These are phyloP conservation scores for Marasmius fiardii DNA, from an alignment of 1,284 basidiomycete species.

Conservation along the genomic window DNA sequence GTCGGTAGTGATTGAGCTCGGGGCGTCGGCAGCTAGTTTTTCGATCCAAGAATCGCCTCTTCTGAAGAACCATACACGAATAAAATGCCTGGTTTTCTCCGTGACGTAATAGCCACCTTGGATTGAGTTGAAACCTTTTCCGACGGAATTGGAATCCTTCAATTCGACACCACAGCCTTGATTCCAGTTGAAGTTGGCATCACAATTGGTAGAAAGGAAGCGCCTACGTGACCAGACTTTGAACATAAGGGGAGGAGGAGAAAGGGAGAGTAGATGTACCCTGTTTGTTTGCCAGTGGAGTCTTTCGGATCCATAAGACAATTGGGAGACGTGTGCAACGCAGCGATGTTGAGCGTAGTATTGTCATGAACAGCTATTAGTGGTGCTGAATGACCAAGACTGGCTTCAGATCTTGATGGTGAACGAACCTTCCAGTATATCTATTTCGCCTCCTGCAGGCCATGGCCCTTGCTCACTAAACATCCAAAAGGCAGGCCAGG, in stretches of 20 bases:
- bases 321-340: conserved; percentile 48
- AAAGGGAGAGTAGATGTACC: no score
- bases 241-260: no score
- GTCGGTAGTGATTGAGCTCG: conserved; percentile 28
- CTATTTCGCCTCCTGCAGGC: conserved; percentile 49
- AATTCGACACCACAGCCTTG: conserved; percentile 61
- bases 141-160: conserved; percentile 41
- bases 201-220: conserved; percentile 46
- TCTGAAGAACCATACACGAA: conserved; percentile 57
- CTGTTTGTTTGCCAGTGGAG: no score
- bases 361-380: conserved; percentile 44
- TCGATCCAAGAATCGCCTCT: conserved; percentile 31
- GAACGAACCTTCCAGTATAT: conserved; percentile 46
- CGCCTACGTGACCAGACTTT: no score
- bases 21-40: conserved; percentile 26
- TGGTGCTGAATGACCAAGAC: background rate
- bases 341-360: conserved; percentile 41
- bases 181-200: conserved; percentile 48
- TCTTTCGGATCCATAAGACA: conserved; percentile 42
- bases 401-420: background rate
- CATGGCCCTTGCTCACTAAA: conserved; percentile 46
- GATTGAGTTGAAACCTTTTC: conserved; percentile 43
- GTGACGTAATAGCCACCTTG: conserved; percentile 52
- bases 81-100: conserved; percentile 26
- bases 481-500: conserved; percentile 72